Evolutionary conservation across 768 basidiomycete genomes (phyloP), one percentile per base, ranked within the genome.

Genomic region (Lactarius pseudohatsudake): DNA sequence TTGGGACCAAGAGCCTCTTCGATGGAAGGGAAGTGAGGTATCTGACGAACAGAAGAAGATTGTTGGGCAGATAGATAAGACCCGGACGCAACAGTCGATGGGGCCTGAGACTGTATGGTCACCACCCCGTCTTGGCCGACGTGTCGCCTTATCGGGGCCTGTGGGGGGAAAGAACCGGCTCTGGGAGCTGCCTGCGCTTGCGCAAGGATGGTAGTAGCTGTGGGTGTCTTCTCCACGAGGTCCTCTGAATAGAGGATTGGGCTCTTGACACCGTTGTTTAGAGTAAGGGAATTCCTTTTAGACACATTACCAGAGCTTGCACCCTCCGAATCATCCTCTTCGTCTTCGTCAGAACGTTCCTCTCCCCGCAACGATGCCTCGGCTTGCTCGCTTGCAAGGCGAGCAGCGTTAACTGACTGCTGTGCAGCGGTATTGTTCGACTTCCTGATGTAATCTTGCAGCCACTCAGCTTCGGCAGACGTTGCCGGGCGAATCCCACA

Each of bases 401-500:
- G 88, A 45, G 86, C 86, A n/a, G 89, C 87, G 69, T 89, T 90
- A 69, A 87, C 82, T 36, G 89, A 88, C 60, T 84, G 81, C 75
- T 91, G 89, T 8, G 85, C 90, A 8, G 92, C 89, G 71, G 82
- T 89, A 75, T 93, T 93, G 79, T 94, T 94, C 5, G 92, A 91
- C 75, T 92, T 92, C 72, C 91, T 90, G 70, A 94, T 91, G 77
- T 93, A 94, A 71, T 94, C 92, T 75, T 94, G 92, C 30, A 94
- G 84, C 84, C 91, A 94, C 78, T 94, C 92, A 69, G 91, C 91
- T 80, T 94, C 92, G 43, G 91, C 87, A 69, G 91, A 86, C 38
- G 91, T 94, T n/a, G 91, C 90, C 62, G 92, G 93, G 72, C 92
- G 87, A 72, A 94, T 94, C 71, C 92, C 92, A 79, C 92, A 94